Evolutionary conservation across 2,329 filamentous ascomycete genomes (phyloP).

Genomic region (Alternaria alternata): DNA sequence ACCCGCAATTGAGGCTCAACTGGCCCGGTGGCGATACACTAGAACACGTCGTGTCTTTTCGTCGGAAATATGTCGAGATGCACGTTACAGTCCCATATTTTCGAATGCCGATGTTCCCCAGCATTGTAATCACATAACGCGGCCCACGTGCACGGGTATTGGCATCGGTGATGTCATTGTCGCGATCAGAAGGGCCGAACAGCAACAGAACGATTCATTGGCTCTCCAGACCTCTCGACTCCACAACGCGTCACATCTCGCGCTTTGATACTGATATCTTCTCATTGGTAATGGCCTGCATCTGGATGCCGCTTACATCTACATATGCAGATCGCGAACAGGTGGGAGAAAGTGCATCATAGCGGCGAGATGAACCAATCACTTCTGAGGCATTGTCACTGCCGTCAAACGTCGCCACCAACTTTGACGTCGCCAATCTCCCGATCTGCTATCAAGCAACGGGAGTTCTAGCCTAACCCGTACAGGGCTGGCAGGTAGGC

Average conservation of each 20-base stretch:
- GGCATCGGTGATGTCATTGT: conserved; percentile 5
- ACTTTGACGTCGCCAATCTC: conserved; percentile 19
- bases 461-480: conserved; percentile 17
- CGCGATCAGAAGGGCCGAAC: not conserved
- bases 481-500: conserved; percentile 7
- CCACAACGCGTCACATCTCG: conserved; percentile 22
- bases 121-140: not conserved
- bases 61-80: not conserved
- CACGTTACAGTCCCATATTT: not conserved
- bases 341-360: not conserved
- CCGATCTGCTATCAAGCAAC: conserved; percentile 15
- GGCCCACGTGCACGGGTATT: not conserved
- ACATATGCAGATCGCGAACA: conserved; percentile 7
- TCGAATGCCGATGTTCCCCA: conserved; percentile 8
- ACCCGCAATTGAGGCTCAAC: not conserved
- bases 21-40: not conserved
- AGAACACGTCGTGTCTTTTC: not conserved
- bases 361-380: conserved; percentile 16
- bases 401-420: conserved; percentile 19
- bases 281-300: conserved; percentile 23
- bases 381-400: conserved; percentile 15
- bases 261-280: conserved; percentile 6
- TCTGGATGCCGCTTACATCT: conserved; percentile 25
- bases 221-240: not conserved
- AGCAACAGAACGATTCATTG: not conserved